Evolutionary conservation across 2,329 filamentous ascomycete species (phyloP).

Genomic region (Trichoderma citrinoviride): DNA sequence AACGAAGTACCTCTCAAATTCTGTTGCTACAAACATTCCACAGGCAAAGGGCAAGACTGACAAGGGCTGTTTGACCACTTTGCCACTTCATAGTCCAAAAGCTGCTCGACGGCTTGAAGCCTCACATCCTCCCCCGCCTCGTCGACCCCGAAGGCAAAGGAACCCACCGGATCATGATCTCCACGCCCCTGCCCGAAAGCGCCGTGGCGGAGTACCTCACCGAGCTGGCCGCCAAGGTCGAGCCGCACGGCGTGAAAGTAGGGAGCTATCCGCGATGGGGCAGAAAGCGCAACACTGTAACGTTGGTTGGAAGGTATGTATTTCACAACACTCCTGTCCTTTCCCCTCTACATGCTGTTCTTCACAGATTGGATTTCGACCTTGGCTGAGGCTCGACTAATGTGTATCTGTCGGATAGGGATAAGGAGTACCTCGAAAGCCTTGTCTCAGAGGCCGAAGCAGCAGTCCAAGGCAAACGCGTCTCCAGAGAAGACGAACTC

Average conservation of each 20-base stretch:
- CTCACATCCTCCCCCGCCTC: slow-evolving; percentile 66
- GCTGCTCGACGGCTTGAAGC: slow-evolving; percentile 74
- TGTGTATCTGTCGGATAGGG: slow-evolving; percentile 43
- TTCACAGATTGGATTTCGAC: neutral
- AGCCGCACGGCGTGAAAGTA: slow-evolving; percentile 79
- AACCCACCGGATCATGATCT: slow-evolving; percentile 74
- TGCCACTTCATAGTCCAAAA: slow-evolving; percentile 55
- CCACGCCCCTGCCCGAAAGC: slow-evolving; percentile 85
- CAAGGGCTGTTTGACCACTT: neutral
- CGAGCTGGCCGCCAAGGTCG: slow-evolving; percentile 70
- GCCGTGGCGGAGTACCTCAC: slow-evolving; percentile 80
- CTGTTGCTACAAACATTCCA: too few species aligned
- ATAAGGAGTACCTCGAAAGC: slow-evolving; percentile 73
- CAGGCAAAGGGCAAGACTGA: neutral
- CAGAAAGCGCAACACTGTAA: slow-evolving; percentile 83
- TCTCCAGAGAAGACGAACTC: slow-evolving; percentile 68
- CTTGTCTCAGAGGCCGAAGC: slow-evolving; percentile 74
- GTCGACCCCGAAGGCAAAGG: slow-evolving; percentile 78
- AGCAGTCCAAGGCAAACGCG: slow-evolving; percentile 69
- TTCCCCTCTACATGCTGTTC: neutral
- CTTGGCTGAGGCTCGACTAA: neutral
- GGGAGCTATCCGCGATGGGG: slow-evolving; percentile 95
- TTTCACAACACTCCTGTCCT: neutral
- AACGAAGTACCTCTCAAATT: neutral
- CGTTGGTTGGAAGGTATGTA: slow-evolving; percentile 67